phyloP scores from a whole-genome alignment of 192 early-diverging fungal species.

The Umbelopsis sp. region DNA sequence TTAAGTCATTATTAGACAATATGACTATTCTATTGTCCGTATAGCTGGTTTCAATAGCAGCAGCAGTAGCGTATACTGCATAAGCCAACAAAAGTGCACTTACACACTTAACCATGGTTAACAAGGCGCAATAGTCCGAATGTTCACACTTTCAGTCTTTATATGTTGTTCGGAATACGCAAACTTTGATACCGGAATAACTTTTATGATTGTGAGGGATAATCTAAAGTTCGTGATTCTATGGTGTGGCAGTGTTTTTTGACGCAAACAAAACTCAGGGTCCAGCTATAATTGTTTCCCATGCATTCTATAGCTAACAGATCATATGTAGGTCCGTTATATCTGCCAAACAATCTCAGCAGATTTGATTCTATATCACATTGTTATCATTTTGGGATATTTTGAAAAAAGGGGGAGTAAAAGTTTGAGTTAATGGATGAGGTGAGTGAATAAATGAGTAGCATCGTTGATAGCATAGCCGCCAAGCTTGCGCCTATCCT shows the following conservation, averaged over 20 bases:
- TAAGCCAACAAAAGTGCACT: constrained; percentile 11
- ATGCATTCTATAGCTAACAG: too few relatives aligned
- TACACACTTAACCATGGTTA: constrained; percentile 9
- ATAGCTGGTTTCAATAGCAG: constrained; percentile 1
- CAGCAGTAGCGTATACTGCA: constrained; percentile 1
- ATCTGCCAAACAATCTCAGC: background rate
- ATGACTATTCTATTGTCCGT: constrained; percentile 11
- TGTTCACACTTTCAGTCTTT: background rate
- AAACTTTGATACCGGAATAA: background rate
- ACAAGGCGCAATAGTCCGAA: background rate
- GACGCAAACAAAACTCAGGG: background rate
- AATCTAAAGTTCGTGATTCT: background rate
- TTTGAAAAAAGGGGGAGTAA: background rate
- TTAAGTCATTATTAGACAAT: constrained; percentile 13
- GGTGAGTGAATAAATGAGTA: constrained; percentile 6
- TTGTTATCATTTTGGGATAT: constrained; percentile 4
- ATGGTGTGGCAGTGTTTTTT: constrained; percentile 2
- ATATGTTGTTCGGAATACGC: constrained; percentile 10
- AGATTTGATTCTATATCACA: background rate
- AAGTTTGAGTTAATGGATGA: constrained; percentile 7
- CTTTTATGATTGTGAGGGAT: background rate
- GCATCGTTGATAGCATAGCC: background rate
- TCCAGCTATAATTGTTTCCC: too few relatives aligned
- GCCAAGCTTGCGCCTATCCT: background rate
- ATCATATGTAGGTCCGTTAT: too few relatives aligned